Conservation (phyloP, 495 filamentous ascomycete genomes). For the Penicillium canariense region DNA sequence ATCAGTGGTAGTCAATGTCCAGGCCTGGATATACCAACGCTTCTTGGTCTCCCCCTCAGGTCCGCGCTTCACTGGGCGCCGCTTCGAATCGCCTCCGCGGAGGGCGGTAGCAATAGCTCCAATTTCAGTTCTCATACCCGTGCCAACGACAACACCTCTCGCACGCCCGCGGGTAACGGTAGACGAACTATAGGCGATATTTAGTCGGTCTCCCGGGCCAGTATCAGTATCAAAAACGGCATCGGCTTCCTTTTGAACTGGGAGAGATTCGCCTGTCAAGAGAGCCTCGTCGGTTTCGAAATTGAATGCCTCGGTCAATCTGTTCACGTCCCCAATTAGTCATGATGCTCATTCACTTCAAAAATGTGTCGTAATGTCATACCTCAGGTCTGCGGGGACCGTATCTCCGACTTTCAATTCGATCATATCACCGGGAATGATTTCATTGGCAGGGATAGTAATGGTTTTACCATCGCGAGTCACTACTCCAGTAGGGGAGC, state of each 20-base stretch:
- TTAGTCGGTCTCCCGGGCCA: conserved; percentile 66
- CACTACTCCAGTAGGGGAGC: conserved; percentile 59
- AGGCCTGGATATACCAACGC: conserved; percentile 67
- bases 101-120: conserved; percentile 67
- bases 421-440: conserved; percentile 66
- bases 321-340: conserved; percentile 14
- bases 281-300: conserved; percentile 73
- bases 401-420: conserved; percentile 81
- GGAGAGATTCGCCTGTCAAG: conserved; percentile 75
- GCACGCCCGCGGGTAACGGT: conserved; percentile 70
- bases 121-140: conserved; percentile 70
- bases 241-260: conserved; percentile 59
- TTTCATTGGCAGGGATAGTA: conserved; percentile 52
- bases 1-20: conserved; percentile 62
- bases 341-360: not conserved
- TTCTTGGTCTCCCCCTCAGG: conserved; percentile 56
- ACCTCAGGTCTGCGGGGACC: conserved; percentile 68
- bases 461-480: conserved; percentile 53
- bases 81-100: conserved; percentile 42
- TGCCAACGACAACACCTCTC: conserved; percentile 66
- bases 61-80: conserved; percentile 56
- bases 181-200: conserved; percentile 70
- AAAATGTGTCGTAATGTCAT: conserved; percentile 8
- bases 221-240: conserved; percentile 46
- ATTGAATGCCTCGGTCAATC: conserved; percentile 65